phyloP scores from a whole-genome alignment of 1,139 yeast genomes.

The Trichomonascaceae sp. region DNA sequence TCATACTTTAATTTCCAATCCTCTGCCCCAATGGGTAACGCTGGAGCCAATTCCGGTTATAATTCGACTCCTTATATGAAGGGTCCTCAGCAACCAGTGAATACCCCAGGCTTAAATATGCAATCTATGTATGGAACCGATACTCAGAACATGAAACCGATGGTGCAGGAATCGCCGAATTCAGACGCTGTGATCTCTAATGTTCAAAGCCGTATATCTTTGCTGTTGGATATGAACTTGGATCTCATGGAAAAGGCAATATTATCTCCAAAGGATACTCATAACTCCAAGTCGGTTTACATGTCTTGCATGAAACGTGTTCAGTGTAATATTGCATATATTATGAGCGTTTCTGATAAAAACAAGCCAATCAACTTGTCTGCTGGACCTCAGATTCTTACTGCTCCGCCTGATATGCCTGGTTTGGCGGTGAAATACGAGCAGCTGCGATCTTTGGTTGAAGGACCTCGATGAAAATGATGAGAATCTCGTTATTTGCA shows the following conservation, averaged over 20 bases:
- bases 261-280: conserved; percentile 18
- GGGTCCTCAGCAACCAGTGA: background rate
- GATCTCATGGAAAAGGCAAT: conserved; percentile 29
- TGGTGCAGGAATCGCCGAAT: background rate
- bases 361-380: conserved; percentile 19
- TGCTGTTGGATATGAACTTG: conserved; percentile 30
- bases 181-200: conserved; percentile 11
- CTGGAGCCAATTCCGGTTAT: background rate
- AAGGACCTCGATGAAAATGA: background rate
- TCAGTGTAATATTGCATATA: conserved; percentile 31
- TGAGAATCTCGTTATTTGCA: too few species aligned
- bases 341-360: conserved; percentile 27
- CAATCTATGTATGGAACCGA: background rate
- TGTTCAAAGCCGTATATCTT: conserved; percentile 23
- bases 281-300: conserved; percentile 20
- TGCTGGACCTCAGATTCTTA: conserved; percentile 26
- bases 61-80: background rate
- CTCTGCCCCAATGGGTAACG: background rate
- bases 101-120: background rate
- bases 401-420: conserved; percentile 31
- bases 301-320: conserved; percentile 28
- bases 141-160: background rate
- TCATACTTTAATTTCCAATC: background rate
- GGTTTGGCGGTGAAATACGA: conserved; percentile 26
- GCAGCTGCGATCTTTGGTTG: conserved; percentile 22